These are phyloP conservation scores for Kodamaea sp. DNA, from an alignment of 1,139 yeast species.

Conservation along the genomic window DNA sequence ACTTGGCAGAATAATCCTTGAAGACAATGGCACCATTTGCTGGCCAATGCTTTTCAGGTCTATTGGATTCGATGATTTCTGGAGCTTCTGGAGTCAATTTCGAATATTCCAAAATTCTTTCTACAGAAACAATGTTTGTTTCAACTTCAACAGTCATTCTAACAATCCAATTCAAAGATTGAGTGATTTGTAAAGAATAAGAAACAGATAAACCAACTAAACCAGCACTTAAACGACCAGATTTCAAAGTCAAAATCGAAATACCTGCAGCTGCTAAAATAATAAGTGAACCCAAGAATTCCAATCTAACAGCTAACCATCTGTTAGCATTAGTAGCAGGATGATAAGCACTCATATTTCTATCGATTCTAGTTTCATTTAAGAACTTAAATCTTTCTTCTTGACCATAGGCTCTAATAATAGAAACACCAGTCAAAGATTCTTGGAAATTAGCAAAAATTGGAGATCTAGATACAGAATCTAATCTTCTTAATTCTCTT, in stretches of 20 bases:
- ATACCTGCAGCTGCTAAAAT: constrained; percentile 84
- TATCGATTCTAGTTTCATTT: constrained; percentile 76
- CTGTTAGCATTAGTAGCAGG: constrained; percentile 93
- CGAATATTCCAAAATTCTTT: constrained; percentile 87
- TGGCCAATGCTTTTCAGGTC: constrained; percentile 70
- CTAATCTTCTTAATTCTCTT: constrained; percentile 91
- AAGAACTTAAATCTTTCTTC: constrained; percentile 65
- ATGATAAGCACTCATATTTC: constrained; percentile 85
- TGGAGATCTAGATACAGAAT: constrained; percentile 90
- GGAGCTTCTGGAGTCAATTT: constrained; percentile 78
- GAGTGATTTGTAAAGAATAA: constrained; percentile 89
- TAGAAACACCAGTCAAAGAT: constrained; percentile 82
- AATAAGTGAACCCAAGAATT: constrained; percentile 82
- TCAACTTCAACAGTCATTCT: constrained; percentile 98
- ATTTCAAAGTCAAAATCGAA: constrained; percentile 62
- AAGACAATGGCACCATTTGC: constrained; percentile 52
- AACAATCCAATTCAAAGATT: constrained; percentile 93
- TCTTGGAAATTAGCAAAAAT: constrained; percentile 97
- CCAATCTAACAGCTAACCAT: constrained; percentile 94
- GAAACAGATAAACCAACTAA: constrained; percentile 90
- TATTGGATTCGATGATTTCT: constrained; percentile 57
- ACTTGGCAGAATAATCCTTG: constrained; percentile 59
- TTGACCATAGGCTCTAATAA: constrained; percentile 87
- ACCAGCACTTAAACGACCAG: constrained; percentile 79
- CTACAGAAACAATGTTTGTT: constrained; percentile 94